Percentiles rank a stretch among this genome's conserved stretches.
Conservation (phyloP, 2,329 filamentous ascomycete species). For the Fusarium sarcochroum region DNA sequence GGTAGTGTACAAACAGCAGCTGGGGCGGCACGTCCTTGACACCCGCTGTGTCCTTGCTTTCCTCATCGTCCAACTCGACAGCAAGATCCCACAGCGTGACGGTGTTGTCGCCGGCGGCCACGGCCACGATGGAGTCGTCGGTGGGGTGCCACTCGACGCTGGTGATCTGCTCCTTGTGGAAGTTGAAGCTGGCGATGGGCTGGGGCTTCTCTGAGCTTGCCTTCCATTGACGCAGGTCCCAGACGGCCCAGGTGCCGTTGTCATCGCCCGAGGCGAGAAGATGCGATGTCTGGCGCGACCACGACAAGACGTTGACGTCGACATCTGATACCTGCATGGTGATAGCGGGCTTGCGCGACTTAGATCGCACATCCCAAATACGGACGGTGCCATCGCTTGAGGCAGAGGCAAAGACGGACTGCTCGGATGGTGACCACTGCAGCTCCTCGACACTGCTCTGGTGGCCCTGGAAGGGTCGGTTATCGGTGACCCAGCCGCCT, state of each 20-base stretch:
- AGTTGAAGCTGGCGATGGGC: constrained; percentile 92
- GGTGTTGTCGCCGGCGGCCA: constrained; percentile 93
- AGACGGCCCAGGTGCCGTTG: constrained; percentile 94
- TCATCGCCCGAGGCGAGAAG: constrained; percentile 93
- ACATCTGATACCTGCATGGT: constrained; percentile 85
- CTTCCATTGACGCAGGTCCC: constrained; percentile 98
- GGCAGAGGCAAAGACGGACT: constrained; percentile 93
- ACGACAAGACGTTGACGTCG: constrained; percentile 97
- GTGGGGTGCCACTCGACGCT: constrained; percentile 97
- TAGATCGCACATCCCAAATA: constrained; percentile 94
- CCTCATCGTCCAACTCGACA: constrained; percentile 96
- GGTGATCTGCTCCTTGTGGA: constrained; percentile 97
- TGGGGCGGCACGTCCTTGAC: constrained; percentile 94
- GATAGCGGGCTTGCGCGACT: constrained; percentile 88
- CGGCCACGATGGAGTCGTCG: constrained; percentile 94
- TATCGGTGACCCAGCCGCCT: constrained; percentile 91
- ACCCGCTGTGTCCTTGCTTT: constrained; percentile 89
- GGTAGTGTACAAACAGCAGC: constrained; percentile 95
- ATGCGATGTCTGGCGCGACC: constrained; percentile 90
- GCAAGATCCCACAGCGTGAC: constrained; percentile 97
- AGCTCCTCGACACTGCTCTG: constrained; percentile 90
- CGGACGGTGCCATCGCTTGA: constrained; percentile 95
- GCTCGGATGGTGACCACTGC: constrained; percentile 95
- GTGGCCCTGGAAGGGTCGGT: constrained; percentile 86
- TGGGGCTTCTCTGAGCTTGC: constrained; percentile 71